Percentiles rank a stretch among this genome's conserved stretches.
Evolutionary conservation across 1,139 yeast genomes (phyloP).

Genomic region (Yamadazyma siamensis): DNA sequence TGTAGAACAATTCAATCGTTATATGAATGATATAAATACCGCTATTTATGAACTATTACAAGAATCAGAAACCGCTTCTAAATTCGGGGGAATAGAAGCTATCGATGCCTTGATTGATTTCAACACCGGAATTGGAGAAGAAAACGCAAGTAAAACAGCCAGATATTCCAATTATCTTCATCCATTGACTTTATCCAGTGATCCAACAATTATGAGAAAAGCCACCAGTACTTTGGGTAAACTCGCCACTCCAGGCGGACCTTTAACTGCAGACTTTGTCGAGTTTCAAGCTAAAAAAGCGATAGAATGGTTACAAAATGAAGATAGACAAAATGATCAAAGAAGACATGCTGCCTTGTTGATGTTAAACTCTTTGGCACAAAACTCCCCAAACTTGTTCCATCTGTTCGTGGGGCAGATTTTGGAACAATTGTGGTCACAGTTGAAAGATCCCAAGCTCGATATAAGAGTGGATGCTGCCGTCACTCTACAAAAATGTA

Average conservation of each 20-base stretch:
- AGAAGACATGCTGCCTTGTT: slow-evolving; percentile 90
- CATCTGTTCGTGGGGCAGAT: slow-evolving; percentile 77
- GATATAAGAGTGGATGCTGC: slow-evolving; percentile 84
- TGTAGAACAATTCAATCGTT: slow-evolving; percentile 73
- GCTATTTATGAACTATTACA: slow-evolving; percentile 83
- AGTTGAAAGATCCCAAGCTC: slow-evolving; percentile 73
- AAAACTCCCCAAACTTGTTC: slow-evolving; percentile 80
- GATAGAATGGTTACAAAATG: slow-evolving; percentile 82
- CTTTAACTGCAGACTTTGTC: slow-evolving; percentile 86
- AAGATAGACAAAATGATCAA: slow-evolving; percentile 71
- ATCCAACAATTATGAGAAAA: slow-evolving; percentile 76
- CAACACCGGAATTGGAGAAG: slow-evolving; percentile 64
- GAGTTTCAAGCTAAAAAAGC: slow-evolving; percentile 89
- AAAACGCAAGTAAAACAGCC: slow-evolving; percentile 84
- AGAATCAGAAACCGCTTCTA: slow-evolving; percentile 57
- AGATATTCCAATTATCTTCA: slow-evolving; percentile 86
- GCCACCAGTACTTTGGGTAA: slow-evolving; percentile 88
- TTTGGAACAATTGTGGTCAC: slow-evolving; percentile 82
- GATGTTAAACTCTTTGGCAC: slow-evolving; percentile 78
- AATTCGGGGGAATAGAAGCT: slow-evolving; percentile 89
- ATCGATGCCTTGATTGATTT: slow-evolving; percentile 82
- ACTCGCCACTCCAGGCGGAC: slow-evolving; percentile 84
- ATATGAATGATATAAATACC: slow-evolving; percentile 83
- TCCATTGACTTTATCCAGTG: slow-evolving; percentile 76
- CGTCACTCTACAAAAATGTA: slow-evolving; percentile 70